Conservation (phyloP, 805 yeast genomes). For the Myxozyma melibiosi region DNA sequence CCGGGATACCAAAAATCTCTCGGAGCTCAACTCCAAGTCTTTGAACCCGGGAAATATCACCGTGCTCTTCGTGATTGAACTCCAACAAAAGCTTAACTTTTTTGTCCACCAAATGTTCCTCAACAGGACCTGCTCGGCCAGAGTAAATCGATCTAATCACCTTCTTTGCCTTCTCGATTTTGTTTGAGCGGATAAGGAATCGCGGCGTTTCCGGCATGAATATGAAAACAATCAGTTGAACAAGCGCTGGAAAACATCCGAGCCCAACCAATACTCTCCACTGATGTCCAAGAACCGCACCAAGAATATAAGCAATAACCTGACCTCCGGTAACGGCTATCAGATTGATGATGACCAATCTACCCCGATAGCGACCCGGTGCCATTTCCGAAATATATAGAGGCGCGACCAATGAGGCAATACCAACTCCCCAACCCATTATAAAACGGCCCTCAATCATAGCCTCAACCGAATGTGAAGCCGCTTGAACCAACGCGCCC, state of each 20-base stretch:
- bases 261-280: conserved; percentile 94
- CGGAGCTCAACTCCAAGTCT: conserved; percentile 38
- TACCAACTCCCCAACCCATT: conserved; percentile 97
- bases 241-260: conserved; percentile 83
- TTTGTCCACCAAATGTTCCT: conserved; percentile 62
- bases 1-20: conserved; percentile 42
- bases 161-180: conserved; percentile 61
- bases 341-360: conserved; percentile 85
- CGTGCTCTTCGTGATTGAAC: conserved; percentile 32
- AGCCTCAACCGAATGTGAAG: conserved; percentile 77
- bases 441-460: conserved; percentile 90
- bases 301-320: conserved; percentile 87
- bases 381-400: conserved; percentile 89
- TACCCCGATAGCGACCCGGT: conserved; percentile 81
- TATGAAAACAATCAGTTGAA: conserved; percentile 73
- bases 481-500: conserved; percentile 84
- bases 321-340: conserved; percentile 94
- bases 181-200: conserved; percentile 72
- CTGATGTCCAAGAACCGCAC: conserved; percentile 77
- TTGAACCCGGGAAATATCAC: conserved; percentile 23
- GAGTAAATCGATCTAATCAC: conserved; percentile 66
- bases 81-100: conserved; percentile 63
- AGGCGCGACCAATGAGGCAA: conserved; percentile 93
- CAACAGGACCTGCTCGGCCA: conserved; percentile 48
- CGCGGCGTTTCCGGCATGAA: conserved; percentile 97